Evolutionary conservation across 352 stramenopile genomes (phyloP).

Genomic region (Pythium coloratum): DNA sequence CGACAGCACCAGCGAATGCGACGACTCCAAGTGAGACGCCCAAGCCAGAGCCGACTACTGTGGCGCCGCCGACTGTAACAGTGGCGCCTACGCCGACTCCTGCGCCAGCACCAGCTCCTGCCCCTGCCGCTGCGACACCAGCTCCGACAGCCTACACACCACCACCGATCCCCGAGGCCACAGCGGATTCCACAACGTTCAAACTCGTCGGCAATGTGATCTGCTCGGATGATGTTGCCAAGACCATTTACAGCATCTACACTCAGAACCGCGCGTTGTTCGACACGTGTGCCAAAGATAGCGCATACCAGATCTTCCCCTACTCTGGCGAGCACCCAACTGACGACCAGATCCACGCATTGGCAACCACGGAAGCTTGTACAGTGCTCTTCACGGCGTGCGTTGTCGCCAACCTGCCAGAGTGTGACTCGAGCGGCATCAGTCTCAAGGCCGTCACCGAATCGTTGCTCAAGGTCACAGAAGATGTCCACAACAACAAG

Average conservation of each 20-base stretch:
- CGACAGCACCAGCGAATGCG: neutral
- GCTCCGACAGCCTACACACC: slow-evolving; percentile 14
- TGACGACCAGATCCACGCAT: slow-evolving; percentile 38
- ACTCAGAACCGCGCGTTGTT: slow-evolving; percentile 51
- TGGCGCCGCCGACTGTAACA: neutral
- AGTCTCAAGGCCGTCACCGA: slow-evolving; percentile 45
- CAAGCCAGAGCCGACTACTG: neutral
- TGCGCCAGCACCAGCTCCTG: neutral
- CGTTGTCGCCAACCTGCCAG: slow-evolving; percentile 41
- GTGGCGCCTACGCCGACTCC: neutral
- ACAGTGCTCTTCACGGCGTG: slow-evolving; percentile 55
- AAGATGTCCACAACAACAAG: slow-evolving; percentile 42
- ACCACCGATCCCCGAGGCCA: slow-evolving; percentile 11
- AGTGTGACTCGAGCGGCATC: slow-evolving; percentile 50
- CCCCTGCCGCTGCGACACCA: slow-evolving; percentile 2
- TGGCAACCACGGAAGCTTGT: slow-evolving; percentile 48
- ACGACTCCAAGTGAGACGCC: neutral
- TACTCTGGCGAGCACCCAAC: slow-evolving; percentile 43
- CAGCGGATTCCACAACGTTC: slow-evolving; percentile 8
- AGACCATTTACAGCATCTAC: slow-evolving; percentile 37
- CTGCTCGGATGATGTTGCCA: slow-evolving; percentile 10
- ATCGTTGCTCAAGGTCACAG: slow-evolving; percentile 51
- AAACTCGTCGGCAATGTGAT: neutral
- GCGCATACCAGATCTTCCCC: slow-evolving; percentile 65
- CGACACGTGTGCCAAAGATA: slow-evolving; percentile 46